Conservation (phyloP, 78 protist species). For the Neovahlkampfia damariscottae region DNA sequence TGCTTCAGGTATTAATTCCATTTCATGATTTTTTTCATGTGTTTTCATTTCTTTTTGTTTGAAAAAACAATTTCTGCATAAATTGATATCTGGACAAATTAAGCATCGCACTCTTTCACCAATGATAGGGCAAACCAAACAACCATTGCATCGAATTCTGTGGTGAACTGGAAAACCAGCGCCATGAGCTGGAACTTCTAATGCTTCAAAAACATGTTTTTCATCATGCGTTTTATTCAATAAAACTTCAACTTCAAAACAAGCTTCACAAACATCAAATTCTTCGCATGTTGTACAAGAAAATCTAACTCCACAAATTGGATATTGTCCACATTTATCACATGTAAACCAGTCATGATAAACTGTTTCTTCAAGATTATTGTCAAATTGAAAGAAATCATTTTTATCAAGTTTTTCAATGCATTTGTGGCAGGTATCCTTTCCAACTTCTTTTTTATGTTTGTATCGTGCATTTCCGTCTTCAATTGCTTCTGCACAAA, state of each 20-base stretch:
- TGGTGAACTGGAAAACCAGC: slow-evolving; percentile 2
- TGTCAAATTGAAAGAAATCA: background rate
- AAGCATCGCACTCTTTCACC: slow-evolving; percentile 3
- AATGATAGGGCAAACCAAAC: background rate
- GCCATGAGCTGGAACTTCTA: background rate
- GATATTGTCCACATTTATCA: background rate
- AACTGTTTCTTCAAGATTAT: background rate
- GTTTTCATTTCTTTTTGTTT: background rate
- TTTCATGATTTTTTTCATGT: background rate
- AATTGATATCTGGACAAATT: background rate
- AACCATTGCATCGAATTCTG: background rate
- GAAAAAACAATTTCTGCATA: slow-evolving; percentile 1
- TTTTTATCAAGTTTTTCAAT: background rate
- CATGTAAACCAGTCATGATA: slow-evolving; percentile 16
- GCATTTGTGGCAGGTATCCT: background rate
- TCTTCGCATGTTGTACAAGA: slow-evolving; percentile 8
- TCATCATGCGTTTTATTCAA: background rate
- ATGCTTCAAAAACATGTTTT: slow-evolving; percentile 4
- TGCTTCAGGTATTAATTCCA: background rate
- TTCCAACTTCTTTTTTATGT: background rate
- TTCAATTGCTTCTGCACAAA: background rate
- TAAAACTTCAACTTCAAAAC: background rate
- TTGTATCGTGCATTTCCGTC: slow-evolving; percentile 13
- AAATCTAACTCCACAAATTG: slow-evolving; percentile 22
- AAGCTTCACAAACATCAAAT: slow-evolving; percentile 9